phyloP scores from a whole-genome alignment of 78 protist genomes.

The Dictyostelium citrinum region DNA sequence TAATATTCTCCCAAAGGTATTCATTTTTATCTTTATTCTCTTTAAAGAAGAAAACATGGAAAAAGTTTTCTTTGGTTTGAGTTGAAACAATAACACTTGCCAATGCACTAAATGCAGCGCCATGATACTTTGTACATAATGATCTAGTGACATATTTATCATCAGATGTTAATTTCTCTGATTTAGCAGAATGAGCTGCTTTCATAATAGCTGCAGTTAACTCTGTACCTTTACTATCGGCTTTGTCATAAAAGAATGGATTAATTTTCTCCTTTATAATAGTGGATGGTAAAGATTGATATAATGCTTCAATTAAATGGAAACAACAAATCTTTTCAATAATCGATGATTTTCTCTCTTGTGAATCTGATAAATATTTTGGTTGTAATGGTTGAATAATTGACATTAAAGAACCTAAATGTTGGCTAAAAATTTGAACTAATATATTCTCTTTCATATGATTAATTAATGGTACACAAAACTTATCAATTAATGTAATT shows the following conservation, averaged over 20 bases:
- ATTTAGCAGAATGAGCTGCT: constrained; percentile 74
- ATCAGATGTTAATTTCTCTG: constrained; percentile 48
- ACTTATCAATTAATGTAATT: constrained; percentile 41
- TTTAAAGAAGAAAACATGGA: constrained; percentile 69
- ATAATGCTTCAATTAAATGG: constrained; percentile 48
- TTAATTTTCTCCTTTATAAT: constrained; percentile 60
- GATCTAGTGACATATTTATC: constrained; percentile 48
- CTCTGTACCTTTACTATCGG: constrained; percentile 79
- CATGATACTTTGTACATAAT: constrained; percentile 33
- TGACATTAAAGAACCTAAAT: constrained; percentile 28
- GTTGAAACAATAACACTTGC: constrained; percentile 75
- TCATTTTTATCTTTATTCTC: constrained; percentile 81
- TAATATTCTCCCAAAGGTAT: constrained; percentile 83
- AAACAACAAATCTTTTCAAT: constrained; percentile 76
- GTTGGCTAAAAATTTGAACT: constrained; percentile 27
- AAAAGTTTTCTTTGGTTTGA: constrained; percentile 77
- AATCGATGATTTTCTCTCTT: constrained; percentile 37
- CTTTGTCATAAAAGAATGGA: constrained; percentile 34
- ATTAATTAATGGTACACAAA: constrained; percentile 52
- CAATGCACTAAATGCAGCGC: constrained; percentile 80
- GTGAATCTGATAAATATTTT: not conserved
- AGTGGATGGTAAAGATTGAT: constrained; percentile 10
- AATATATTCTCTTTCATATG: constrained; percentile 25
- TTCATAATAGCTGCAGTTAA: constrained; percentile 73
- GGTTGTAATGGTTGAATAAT: constrained; percentile 68